Base-by-base conservation (phyloP, 768 basidiomycete genomes). In the Amanita molliuscula region DNA sequence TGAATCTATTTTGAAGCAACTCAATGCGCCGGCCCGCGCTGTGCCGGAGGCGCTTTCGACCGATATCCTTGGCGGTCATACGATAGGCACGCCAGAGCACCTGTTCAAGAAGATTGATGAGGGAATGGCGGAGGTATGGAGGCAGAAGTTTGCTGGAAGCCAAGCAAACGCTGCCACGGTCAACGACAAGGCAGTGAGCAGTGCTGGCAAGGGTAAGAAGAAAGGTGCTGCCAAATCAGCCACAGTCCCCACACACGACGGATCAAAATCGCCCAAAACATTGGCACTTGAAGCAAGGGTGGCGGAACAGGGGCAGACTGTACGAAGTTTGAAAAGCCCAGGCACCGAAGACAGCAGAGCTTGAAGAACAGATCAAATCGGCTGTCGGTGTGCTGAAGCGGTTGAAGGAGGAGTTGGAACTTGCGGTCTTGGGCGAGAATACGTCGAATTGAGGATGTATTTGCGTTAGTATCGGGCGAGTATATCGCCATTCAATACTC, bases 101-200 rank as follows among this genome's bases (percentile, higher is more conserved):
- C 67, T 99, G 54, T 99, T 99, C 73, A 89, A 85, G 68, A 84
- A 81, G 64, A 96, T 99, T 53, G 91, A 96, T 52, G 89, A 95
- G 59, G 84, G 78, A 61, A 85, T 84, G 84, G 84, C 82, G 21
- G 84, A 91, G 26, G 75, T 78, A 5, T 98, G 87, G 84, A 76
- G 83, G 56, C 65, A 65, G 42, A 80, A 79, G 63, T 99, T 93
- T 58, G 85, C 85, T 3, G 95, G 95, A 6, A 61, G 58, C 8
- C 75, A 70, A 52, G 35, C 38, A 18, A 15, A 28, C 23, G 23
- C 48, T 29, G 26, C 11, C 11, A 4, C 13, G 11, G 11, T 31
- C 31, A 13, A 31, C 13, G 31, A 31, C 13, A 31, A 23, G 6
- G 7, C 18, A 20, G 16, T 10, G n/a, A 28, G 6, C 28, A 31